These are phyloP conservation scores for Lasiodiplodia theobromae DNA, from an alignment of 2,329 filamentous ascomycete species.

Conservation along the genomic window DNA sequence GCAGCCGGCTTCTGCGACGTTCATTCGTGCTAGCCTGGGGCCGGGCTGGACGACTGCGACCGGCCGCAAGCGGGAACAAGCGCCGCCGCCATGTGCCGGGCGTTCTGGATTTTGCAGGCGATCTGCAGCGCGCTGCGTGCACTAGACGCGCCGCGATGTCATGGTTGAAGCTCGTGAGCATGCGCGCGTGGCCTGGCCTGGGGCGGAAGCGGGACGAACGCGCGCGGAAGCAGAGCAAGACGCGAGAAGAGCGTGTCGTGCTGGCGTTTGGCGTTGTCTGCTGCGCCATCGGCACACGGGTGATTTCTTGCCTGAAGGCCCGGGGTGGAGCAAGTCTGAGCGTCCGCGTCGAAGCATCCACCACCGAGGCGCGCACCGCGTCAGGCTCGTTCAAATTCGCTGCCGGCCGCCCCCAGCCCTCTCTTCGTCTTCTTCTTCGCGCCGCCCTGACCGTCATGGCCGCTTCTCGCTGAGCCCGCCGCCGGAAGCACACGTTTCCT, in stretches of 20 bases:
- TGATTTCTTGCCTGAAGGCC: constrained; percentile 16
- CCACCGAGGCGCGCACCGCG: constrained; percentile 29
- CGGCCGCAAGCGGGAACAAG: constrained; percentile 12
- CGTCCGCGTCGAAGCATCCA: constrained; percentile 27
- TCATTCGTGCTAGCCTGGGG: background rate
- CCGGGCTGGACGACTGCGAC: background rate
- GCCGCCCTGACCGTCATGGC: constrained; percentile 31
- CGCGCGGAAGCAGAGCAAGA: background rate
- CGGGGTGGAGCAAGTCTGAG: constrained; percentile 26
- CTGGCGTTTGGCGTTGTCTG: background rate
- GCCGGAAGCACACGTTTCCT: constrained; percentile 33
- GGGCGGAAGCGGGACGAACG: background rate
- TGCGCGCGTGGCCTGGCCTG: background rate
- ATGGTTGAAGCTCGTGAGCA: background rate
- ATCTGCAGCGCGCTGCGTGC: constrained; percentile 18
- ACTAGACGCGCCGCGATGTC: constrained; percentile 23
- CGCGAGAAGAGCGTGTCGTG: background rate
- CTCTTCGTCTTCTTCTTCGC: constrained; percentile 35
- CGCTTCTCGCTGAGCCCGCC: constrained; percentile 28
- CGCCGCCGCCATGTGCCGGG: constrained; percentile 7
- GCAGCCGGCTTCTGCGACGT: background rate
- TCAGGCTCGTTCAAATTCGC: constrained; percentile 41
- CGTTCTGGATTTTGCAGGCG: constrained; percentile 20
- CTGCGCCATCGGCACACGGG: constrained; percentile 11
- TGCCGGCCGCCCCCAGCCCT: constrained; percentile 42